These are phyloP conservation scores for Byssothecium circinans DNA, from an alignment of 2,329 filamentous ascomycete genomes.

Conservation along the genomic window DNA sequence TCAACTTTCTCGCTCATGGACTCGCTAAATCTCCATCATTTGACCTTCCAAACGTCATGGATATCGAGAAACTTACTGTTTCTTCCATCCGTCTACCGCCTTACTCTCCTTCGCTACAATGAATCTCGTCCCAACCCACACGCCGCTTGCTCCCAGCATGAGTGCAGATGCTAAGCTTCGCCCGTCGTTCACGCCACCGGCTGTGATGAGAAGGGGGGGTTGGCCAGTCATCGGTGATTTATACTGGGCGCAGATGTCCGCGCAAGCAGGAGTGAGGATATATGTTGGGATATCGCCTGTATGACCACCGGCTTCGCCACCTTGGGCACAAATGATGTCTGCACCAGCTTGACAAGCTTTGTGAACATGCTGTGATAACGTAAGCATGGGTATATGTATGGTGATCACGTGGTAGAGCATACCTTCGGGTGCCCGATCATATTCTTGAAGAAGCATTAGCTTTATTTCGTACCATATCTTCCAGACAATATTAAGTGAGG, in stretches of 20 bases:
- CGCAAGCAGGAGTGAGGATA: slow-evolving; percentile 31
- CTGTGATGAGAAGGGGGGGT: slow-evolving; percentile 25
- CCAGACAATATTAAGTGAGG: too few species aligned
- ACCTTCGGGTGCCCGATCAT: slow-evolving; percentile 32
- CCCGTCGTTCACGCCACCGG: slow-evolving; percentile 31
- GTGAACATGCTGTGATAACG: slow-evolving; percentile 33
- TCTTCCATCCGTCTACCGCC: slow-evolving; percentile 21
- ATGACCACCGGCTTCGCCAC: slow-evolving; percentile 33
- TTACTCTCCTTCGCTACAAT: slow-evolving; percentile 23
- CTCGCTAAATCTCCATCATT: not conserved
- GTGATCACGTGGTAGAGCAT: not conserved
- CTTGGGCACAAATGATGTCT: slow-evolving; percentile 34
- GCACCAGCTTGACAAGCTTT: slow-evolving; percentile 32
- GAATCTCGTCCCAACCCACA: slow-evolving; percentile 35
- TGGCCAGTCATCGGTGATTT: slow-evolving; percentile 24
- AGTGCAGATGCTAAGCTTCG: slow-evolving; percentile 27
- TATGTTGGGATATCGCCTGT: slow-evolving; percentile 34
- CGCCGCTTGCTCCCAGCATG: slow-evolving; percentile 30
- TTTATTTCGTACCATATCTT: slow-evolving; percentile 4
- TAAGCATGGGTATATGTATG: too few species aligned
- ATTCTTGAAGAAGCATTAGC: slow-evolving; percentile 9
- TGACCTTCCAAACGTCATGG: not conserved
- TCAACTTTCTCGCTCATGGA: too few species aligned
- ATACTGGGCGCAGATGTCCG: slow-evolving; percentile 29
- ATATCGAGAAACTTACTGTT: slow-evolving; percentile 9